Percentiles rank a stretch among this genome's conserved stretches.
Conservation (phyloP, 2,329 filamentous ascomycete species). For the Trichophaea hybrida region DNA sequence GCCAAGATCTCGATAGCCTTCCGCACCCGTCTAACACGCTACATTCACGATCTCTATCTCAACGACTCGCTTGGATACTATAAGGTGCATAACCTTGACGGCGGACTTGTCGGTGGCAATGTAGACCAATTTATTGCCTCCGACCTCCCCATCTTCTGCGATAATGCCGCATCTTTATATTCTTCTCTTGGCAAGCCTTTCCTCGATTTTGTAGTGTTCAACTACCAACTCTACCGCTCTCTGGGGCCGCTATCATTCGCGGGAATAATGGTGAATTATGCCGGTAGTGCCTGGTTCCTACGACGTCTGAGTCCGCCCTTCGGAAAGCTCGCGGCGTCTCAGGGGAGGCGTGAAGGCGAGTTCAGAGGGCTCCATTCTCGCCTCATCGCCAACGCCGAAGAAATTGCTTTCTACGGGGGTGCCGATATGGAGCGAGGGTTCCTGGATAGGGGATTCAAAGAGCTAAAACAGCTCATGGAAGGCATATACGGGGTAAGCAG, state of each 20-base stretch:
- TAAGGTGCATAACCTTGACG: conserved; percentile 83
- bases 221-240: conserved; percentile 88
- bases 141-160: conserved; percentile 89
- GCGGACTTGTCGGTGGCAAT: conserved; percentile 66
- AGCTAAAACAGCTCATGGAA: conserved; percentile 93
- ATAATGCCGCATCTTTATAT: conserved; percentile 79
- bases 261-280: conserved; percentile 81
- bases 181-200: conserved; percentile 95
- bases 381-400: conserved; percentile 90
- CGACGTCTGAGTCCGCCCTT: conserved; percentile 85
- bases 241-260: conserved; percentile 76
- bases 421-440: conserved; percentile 91
- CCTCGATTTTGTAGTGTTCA: conserved; percentile 95
- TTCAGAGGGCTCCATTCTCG: conserved; percentile 80
- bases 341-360: conserved; percentile 87
- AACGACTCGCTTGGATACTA: conserved; percentile 95
- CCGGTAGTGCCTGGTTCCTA: conserved; percentile 80
- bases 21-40: conserved; percentile 81
- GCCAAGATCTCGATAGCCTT: conserved; percentile 98
- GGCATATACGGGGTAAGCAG: conserved; percentile 60
- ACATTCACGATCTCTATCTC: conserved; percentile 93
- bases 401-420: conserved; percentile 93
- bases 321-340: conserved; percentile 89
- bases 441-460: conserved; percentile 80
- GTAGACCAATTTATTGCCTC: conserved; percentile 89